These are phyloP conservation scores for Russula sp. DNA, from an alignment of 768 basidiomycete species.

Conservation along the genomic window DNA sequence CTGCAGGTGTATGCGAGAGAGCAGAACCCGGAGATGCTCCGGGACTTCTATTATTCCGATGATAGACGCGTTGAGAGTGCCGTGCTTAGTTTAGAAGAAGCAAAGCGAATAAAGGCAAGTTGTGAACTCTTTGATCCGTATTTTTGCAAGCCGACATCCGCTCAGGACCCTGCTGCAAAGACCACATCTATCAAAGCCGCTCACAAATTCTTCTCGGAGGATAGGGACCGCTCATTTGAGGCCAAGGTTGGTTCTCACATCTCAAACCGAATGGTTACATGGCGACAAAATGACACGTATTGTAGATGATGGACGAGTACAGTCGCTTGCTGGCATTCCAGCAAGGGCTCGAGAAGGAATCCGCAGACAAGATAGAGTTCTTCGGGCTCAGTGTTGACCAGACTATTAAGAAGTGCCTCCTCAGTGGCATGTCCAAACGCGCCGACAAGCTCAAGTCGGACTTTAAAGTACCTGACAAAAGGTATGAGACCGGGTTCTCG, in stretches of 20 bases:
- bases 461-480: constrained; percentile 92
- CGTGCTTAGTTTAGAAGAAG: constrained; percentile 80
- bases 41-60: constrained; percentile 97
- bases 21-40: constrained; percentile 83
- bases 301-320: constrained; percentile 88
- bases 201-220: constrained; percentile 90
- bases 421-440: constrained; percentile 74
- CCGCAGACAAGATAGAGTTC: constrained; percentile 68
- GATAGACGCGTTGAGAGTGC: constrained; percentile 93
- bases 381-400: constrained; percentile 83
- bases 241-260: constrained; percentile 55
- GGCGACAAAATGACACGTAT: not conserved
- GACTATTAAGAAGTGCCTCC: constrained; percentile 70
- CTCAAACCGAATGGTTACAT: not conserved
- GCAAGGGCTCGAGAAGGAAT: constrained; percentile 82
- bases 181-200: constrained; percentile 70
- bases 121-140: not conserved
- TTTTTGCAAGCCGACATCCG: not conserved
- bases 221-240: constrained; percentile 87
- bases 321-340: constrained; percentile 69
- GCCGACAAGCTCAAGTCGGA: constrained; percentile 86
- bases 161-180: constrained; percentile 65
- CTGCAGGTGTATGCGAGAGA: constrained; percentile 88
- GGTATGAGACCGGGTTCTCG: constrained; percentile 40
- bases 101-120: constrained; percentile 54